Evolutionary conservation across 208 protist genomes (phyloP).

Genomic region (Leishmania braziliensis): DNA sequence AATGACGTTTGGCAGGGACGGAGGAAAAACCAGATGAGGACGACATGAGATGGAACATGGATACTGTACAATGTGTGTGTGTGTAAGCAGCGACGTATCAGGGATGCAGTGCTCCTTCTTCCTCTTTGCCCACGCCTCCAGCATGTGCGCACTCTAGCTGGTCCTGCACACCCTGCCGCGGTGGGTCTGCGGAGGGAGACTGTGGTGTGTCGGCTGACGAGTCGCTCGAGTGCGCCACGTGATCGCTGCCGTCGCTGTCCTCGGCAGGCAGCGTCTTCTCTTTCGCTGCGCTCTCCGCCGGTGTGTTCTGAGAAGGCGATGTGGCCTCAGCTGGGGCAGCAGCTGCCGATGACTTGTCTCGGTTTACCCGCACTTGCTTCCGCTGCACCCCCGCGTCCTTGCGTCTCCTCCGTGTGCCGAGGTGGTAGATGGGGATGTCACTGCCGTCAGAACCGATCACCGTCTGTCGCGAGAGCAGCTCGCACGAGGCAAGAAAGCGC

Average conservation of each 20-base stretch:
- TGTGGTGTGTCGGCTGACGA: not conserved
- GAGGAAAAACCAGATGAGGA: conserved; percentile 11
- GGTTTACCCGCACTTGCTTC: conserved; percentile 57
- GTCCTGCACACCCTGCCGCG: not conserved
- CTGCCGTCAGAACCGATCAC: conserved; percentile 63
- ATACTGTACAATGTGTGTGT: conserved; percentile 10
- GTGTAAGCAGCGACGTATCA: not conserved
- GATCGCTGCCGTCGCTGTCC: not conserved
- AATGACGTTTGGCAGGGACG: not conserved
- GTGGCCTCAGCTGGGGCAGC: not conserved
- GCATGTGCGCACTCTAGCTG: not conserved
- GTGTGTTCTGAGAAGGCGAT: not conserved
- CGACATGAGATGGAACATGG: not conserved
- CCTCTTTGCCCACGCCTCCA: not conserved
- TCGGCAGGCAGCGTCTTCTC: not conserved
- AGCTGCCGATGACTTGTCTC: conserved; percentile 31
- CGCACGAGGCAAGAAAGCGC: conserved; percentile 75
- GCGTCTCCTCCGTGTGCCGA: conserved; percentile 65
- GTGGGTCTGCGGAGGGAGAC: not conserved
- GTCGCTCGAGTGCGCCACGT: conserved; percentile 1
- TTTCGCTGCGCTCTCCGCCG: not conserved
- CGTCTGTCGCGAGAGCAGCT: conserved; percentile 56
- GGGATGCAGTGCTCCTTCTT: not conserved
- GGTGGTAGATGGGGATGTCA: conserved; percentile 76
- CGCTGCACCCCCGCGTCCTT: conserved; percentile 47